Evolutionary conservation across 805 yeast species (phyloP), one percentile per base, ranked within the genome.

Genomic region (Yarrowia bubula): DNA sequence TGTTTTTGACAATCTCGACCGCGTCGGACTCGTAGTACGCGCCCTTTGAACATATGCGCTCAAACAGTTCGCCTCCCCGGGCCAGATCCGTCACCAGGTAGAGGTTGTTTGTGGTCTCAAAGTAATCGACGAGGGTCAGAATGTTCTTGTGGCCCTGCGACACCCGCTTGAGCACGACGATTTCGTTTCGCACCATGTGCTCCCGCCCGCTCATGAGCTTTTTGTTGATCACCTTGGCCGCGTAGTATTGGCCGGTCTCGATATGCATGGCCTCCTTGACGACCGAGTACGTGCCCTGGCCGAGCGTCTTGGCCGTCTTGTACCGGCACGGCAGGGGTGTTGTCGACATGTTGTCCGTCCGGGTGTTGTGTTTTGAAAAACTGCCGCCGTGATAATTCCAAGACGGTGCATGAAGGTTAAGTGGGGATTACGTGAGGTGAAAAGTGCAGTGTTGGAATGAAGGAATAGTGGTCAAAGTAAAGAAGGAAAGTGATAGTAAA

Each of bases 81-180:
- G 91, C 90, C 51, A 88, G 75, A 69, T 87, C 89, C 0, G 92
- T 87, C 46, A 88, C 83, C 53, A 88, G 71, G 66, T 79, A 79
- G 42, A 79, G 71, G 69, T 80, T 78, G 65, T 84, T 82, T 5
- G 78, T 77, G 0, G 93, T 88, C 72, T 88, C 92, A 72, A 88
- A 88, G 74, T 82, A 85, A 75, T 88, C 92, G 9, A 84, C 79
- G 61, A 88, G 74, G 43, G 86, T 86, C 64, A 88, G 76, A 13
- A 88, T 80, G 71, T 86, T 84, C 22, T 80, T 75, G 67, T 84
- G 85, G 38, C 80, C 80, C 66, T 75, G 75, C 55, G 85, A 81
- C 9, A 85, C 75, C 32, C 79, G 80, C 72, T 79, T 79, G 47
- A 88, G 78, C 1, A 86, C 81, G 8, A 78, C 75, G 66, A 88